Evolutionary conservation across 1,139 yeast species (phyloP).

Genomic region (Wickerhamomyces sp.): DNA sequence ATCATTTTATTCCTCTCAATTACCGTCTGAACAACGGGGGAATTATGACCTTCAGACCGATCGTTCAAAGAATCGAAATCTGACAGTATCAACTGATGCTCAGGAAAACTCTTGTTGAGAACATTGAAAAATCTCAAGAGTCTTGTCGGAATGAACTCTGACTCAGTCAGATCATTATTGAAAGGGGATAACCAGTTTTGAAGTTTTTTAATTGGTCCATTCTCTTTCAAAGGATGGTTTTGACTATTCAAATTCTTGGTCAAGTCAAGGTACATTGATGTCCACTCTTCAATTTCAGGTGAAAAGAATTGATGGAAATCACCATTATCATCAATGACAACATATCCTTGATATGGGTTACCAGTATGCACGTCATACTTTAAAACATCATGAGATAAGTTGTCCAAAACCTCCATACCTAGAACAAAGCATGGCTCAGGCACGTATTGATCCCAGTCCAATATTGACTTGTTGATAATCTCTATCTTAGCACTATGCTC

Average conservation of each 20-base stretch:
- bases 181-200: constrained; percentile 49
- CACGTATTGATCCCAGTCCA: constrained; percentile 65
- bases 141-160: constrained; percentile 81
- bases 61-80: constrained; percentile 67
- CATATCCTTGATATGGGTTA: constrained; percentile 74
- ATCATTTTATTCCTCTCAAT: constrained; percentile 50
- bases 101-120: constrained; percentile 62
- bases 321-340: constrained; percentile 66
- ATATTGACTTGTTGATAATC: constrained; percentile 67
- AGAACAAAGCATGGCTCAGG: constrained; percentile 73
- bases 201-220: constrained; percentile 9
- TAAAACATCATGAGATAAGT: constrained; percentile 76
- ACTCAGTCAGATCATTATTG: constrained; percentile 62
- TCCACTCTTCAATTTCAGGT: constrained; percentile 61
- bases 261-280: constrained; percentile 37
- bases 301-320: constrained; percentile 75
- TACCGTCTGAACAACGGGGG: constrained; percentile 84
- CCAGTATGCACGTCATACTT: constrained; percentile 68
- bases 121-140: constrained; percentile 62
- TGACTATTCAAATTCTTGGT: constrained; percentile 12
- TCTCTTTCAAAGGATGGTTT: constrained; percentile 18
- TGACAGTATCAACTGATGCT: constrained; percentile 66
- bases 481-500: constrained; percentile 42
- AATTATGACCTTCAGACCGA: constrained; percentile 58
- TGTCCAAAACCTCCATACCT: constrained; percentile 83